Evolutionary conservation across 495 filamentous ascomycete genomes (phyloP), one percentile per base, ranked within the genome.

Genomic region (Aspergillus ostianus): DNA sequence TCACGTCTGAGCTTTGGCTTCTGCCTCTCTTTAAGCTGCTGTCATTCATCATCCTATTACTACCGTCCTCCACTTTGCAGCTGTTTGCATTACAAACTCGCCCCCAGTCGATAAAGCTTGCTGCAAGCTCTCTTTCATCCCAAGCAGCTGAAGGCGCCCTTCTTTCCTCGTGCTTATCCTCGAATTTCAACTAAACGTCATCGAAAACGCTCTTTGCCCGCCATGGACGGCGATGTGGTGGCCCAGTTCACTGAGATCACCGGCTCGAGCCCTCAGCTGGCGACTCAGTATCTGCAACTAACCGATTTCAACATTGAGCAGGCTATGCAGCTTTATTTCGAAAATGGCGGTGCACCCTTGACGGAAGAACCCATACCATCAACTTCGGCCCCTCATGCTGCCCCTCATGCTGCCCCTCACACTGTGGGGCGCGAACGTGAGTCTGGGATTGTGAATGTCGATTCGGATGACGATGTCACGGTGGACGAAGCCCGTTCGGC

Each of bases 291-390:
- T 72, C 83, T 98, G 41, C 80, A 87, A 64, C 77, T 98, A 55
- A 86, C 91, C 26, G 90, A 95, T 62, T 86, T 85, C 65, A 86
- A 96, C 66, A 77, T 91, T 55, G 84, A 88, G 66, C 90, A 94
- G 70, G 94, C 94, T 8, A 85, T 97, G 67, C 84, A 90, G 76
- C 87, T 97, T 13, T 98, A 84, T 77, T 98, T 90, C 72, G 88
- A 92, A 59, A 93, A 90, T 64, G 82, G 87, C 73, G 78, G 90
- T 77, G 73, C 84, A 70, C 72, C 62, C 26, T 73, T 73, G 68
- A 75, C 74, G 63, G 75, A 70, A 61, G 72, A 69, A 60, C 77
- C 67, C 48, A 67, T 56, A 18, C 76, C 55, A 53, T 73, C 69
- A 30, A 76, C 65, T 55, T 72, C 67, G 46, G 65, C 64, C 19